These are phyloP conservation scores for Rhynchosporium secalis DNA, from an alignment of 2,329 filamentous ascomycete genomes.

Conservation along the genomic window DNA sequence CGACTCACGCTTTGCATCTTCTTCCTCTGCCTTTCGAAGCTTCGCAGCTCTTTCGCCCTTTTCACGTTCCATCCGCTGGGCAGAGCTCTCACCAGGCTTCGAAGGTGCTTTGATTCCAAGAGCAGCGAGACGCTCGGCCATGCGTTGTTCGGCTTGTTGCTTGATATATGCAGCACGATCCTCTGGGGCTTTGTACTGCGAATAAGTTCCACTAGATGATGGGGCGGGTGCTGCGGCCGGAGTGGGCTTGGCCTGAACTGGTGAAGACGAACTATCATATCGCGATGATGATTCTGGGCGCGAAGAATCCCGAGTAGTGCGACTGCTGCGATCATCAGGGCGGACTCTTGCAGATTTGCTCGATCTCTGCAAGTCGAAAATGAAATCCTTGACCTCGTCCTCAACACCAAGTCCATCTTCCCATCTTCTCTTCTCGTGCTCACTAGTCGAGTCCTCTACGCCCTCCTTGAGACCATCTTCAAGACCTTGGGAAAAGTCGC, in stretches of 20 bases:
- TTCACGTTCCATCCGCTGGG: slow-evolving; percentile 87
- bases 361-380: slow-evolving; percentile 89
- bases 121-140: slow-evolving; percentile 93
- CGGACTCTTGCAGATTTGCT: slow-evolving; percentile 74
- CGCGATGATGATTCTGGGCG: slow-evolving; percentile 45
- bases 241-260: slow-evolving; percentile 23
- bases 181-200: slow-evolving; percentile 85
- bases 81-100: slow-evolving; percentile 76
- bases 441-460: slow-evolving; percentile 69
- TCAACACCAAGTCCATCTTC: slow-evolving; percentile 95
- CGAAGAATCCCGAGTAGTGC: slow-evolving; percentile 37
- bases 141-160: slow-evolving; percentile 93
- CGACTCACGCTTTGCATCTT: slow-evolving; percentile 84
- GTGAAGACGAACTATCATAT: slow-evolving; percentile 41
- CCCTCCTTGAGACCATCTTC: slow-evolving; percentile 87
- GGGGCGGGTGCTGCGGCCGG: slow-evolving; percentile 46
- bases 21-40: slow-evolving; percentile 85
- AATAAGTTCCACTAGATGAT: slow-evolving; percentile 65
- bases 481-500: slow-evolving; percentile 79
- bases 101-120: slow-evolving; percentile 83
- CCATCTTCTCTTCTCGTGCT: slow-evolving; percentile 92
- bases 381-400: slow-evolving; percentile 95
- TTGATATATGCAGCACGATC: slow-evolving; percentile 95
- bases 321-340: slow-evolving; percentile 53
- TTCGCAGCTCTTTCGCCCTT: slow-evolving; percentile 84